Base-by-base conservation (phyloP, 768 basidiomycete species). In the Boletus reticulatus region DNA sequence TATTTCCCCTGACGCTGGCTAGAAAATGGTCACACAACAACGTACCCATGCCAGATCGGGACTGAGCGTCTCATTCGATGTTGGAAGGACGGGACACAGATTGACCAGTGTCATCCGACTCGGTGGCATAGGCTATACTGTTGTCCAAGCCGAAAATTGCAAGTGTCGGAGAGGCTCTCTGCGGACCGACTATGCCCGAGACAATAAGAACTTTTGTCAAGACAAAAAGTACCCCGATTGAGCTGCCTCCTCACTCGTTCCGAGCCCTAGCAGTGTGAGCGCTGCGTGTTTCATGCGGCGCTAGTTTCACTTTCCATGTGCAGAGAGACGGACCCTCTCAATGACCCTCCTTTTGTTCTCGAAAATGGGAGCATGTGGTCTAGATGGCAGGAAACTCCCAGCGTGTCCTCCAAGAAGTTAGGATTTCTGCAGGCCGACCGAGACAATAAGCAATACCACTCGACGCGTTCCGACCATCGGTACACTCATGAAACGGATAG, bases 171-270 rank as follows among this genome's bases (percentile, higher is more conserved):
- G 27, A 32, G 19, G n/a, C 37, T 62, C 65, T 37, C 60, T 60
- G 62, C 45, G 13, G 38, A 41, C 52, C 47, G 51, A 56, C 53
- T 55, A 19, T 52, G 5, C 36, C 57, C 29, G 29, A 61, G 27
- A 66, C 67, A 68, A 67, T 67, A 60, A 57, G 53, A 41, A 19
- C 16, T 43, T 58, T 41, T 43, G 29, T 42, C 43, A 48, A 50
- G 50, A 65, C 64, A 66, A 68, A 65, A 61, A 48, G n/a, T n/a
- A n/a, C n/a, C n/a, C n/a, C n/a, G 56, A 42, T 27, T 8, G 24
- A 24, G 4, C 0, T 3, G 38, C n/a, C 4, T 7, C 47, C 4
- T 43, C 47, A 3, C 4, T 4, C 13, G 11, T 37, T 46, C 16
- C 22, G 14, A n/a, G 8, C 42, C 46, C 61, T 50, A 17, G 42